Percentiles rank a stretch among this genome's conserved stretches.
These are phyloP conservation scores for Stromatinia cepivora DNA, from an alignment of 2,329 filamentous ascomycete species.

Conservation along the genomic window DNA sequence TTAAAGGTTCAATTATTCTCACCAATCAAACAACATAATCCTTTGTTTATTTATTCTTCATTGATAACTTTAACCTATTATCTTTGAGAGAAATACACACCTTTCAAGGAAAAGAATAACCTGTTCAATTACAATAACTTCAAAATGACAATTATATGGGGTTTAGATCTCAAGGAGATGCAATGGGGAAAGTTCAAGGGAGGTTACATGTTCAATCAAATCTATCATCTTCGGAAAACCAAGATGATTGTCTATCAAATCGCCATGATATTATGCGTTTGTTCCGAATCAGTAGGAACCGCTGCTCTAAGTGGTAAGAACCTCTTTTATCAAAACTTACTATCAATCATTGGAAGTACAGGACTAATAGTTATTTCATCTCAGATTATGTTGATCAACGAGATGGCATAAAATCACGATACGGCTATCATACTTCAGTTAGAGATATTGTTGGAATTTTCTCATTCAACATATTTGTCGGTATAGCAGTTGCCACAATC, in stretches of 20 bases:
- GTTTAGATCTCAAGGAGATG: conserved; percentile 56
- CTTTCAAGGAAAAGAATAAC: background rate
- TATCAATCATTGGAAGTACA: background rate
- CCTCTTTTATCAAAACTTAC: background rate
- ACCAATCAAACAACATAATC: background rate
- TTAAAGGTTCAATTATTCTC: background rate
- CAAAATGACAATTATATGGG: conserved; percentile 51
- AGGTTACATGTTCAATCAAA: conserved; percentile 57
- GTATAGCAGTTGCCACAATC: conserved; percentile 56
- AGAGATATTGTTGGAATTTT: conserved; percentile 56
- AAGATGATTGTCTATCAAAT: conserved; percentile 62
- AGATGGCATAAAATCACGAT: conserved; percentile 46
- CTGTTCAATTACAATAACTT: background rate
- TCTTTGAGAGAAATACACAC: background rate
- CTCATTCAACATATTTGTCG: conserved; percentile 59
- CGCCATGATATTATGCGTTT: conserved; percentile 58
- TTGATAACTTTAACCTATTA: background rate
- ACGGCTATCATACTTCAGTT: conserved; percentile 50
- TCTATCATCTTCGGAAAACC: conserved; percentile 55
- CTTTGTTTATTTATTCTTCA: background rate
- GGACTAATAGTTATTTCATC: background rate
- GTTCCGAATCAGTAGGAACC: conserved; percentile 57
- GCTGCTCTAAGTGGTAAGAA: conserved; percentile 52
- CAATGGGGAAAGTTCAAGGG: conserved; percentile 59
- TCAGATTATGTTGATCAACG: conserved; percentile 57